A percentile compares a stretch with the other conserved stretches of the same genome.
phyloP scores from a whole-genome alignment of 2,329 filamentous ascomycete genomes.

The Ophiocordyceps sinensis region DNA sequence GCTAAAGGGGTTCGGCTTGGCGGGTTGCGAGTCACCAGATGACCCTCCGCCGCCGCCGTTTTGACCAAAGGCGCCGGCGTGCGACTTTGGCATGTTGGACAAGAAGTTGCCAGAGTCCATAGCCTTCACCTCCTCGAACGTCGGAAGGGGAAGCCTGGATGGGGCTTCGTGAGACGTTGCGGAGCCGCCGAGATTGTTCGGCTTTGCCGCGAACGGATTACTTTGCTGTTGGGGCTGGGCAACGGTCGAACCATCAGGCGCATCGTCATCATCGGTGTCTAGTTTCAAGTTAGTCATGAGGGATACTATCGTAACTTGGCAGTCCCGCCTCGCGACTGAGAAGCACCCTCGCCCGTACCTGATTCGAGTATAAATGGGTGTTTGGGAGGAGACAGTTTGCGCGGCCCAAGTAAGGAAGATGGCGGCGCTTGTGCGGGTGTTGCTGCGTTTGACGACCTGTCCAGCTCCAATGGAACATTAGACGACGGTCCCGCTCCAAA shows the following conservation, averaged over 20 bases:
- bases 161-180: not conserved
- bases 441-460: not conserved
- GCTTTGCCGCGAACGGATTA: not conserved
- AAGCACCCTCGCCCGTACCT: not conserved
- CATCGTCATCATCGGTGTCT: not conserved
- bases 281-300: not conserved
- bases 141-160: not conserved
- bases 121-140: no score
- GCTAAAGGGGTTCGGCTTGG: conserved; percentile 5
- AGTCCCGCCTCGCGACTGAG: not conserved
- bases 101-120: no score
- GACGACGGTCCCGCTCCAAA: not conserved
- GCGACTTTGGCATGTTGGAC: no score
- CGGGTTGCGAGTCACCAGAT: not conserved
- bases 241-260: not conserved
- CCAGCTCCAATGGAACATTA: not conserved
- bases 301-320: not conserved
- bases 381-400: not conserved
- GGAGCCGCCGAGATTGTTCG: not conserved
- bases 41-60: not conserved
- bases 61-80: not conserved
- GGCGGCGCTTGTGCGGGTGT: not conserved
- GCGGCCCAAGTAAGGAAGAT: not conserved
- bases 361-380: not conserved
- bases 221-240: not conserved